These are phyloP conservation scores for Tuber melanosporum DNA, from an alignment of 495 filamentous ascomycete genomes.

Conservation along the genomic window DNA sequence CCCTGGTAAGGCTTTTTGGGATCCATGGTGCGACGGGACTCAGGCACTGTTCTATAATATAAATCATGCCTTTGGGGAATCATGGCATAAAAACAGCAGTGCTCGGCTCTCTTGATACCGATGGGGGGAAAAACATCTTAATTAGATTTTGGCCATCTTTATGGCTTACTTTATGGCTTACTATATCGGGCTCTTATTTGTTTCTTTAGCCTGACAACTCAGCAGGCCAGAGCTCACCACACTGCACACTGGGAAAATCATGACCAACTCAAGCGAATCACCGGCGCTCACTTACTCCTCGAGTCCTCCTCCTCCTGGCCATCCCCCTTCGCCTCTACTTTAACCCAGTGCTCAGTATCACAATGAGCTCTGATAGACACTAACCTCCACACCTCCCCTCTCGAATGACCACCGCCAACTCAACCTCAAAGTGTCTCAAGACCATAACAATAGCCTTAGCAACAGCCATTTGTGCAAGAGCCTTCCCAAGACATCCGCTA, in stretches of 20 bases:
- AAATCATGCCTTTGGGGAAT: neutral
- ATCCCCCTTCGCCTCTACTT: neutral
- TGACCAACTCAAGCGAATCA: neutral
- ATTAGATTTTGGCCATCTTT: too few relatives aligned
- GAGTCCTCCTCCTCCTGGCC: neutral
- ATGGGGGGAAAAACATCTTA: too few relatives aligned
- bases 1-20: neutral
- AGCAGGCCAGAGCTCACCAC: neutral
- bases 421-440: neutral
- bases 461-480: conserved; percentile 13
- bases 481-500: conserved; percentile 24
- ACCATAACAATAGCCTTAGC: neutral
- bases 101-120: too few relatives aligned
- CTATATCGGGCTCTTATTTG: neutral
- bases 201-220: too few relatives aligned
- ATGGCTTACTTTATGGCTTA: neutral
- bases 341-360: neutral
- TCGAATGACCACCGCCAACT: neutral
- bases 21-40: neutral
- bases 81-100: neutral
- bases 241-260: neutral
- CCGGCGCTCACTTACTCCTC: neutral
- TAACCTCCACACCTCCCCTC: neutral
- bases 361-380: neutral
- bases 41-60: too few relatives aligned